Base-by-base conservation (phyloP, 192 early-diverging fungal species). In the Entophlyctis helioformis region DNA sequence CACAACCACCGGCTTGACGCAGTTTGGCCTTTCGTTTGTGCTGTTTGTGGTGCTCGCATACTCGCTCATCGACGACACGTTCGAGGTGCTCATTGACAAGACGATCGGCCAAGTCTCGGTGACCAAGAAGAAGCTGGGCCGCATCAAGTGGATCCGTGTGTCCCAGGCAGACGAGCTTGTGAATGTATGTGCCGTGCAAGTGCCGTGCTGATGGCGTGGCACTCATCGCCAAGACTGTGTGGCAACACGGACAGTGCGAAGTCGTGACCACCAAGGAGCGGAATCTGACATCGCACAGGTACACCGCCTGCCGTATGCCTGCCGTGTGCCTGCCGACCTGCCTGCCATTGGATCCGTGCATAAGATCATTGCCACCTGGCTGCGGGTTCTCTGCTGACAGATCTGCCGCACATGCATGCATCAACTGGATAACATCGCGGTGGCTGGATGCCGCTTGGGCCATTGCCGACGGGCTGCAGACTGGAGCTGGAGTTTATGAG, bases 401-500 rank as follows among this genome's bases (percentile, higher is more conserved):
- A 25, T 7, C 11, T 8, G 5, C 13, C 11, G 5, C 21, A 12
- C 22, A 5, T 27, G 6, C 23, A 12, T 11, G 13, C 21, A 5
- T 7, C 11, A 19, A 24, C 31, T 7, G 34, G 15, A 1, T n/a
- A 52, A 24, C 25, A 47, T n/a, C n/a, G n/a, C n/a, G n/a, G n/a
- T n/a, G n/a, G n/a, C n/a, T n/a, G n/a, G n/a, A n/a, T n/a, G n/a
- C n/a, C n/a, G n/a, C n/a, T n/a, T n/a, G n/a, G n/a, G 42, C 12
- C 8, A 42, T 23, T 21, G 19, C 35, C 18, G 41, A 28, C 48
- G 1, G 18, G 10, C 23, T 42, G 40, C 39, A 34, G 54, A 2
- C 34, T 62, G 15, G 47, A 62, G 32, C 29, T 62, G 27, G 60
- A 56, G 27, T 62, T 62, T 26, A 56, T 51, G 51, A 47, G 48